Percentiles rank a stretch among this genome's conserved stretches.
phyloP scores from a whole-genome alignment of 371 early-diverging fungal species.

The Mucor indicus region DNA sequence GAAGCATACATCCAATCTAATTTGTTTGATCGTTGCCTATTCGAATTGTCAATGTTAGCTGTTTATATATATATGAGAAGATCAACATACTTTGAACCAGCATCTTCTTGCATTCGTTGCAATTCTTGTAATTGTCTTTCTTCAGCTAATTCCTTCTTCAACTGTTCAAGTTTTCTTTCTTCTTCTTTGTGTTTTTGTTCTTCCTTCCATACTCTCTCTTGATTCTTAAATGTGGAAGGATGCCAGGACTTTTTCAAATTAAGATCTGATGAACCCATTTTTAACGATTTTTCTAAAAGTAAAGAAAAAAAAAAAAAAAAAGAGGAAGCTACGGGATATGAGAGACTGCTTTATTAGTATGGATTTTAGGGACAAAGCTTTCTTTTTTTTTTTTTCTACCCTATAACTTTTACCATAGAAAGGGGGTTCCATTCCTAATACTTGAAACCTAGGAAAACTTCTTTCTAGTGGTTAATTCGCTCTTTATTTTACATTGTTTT shows the following conservation, averaged over 20 bases:
- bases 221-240: slow-evolving; percentile 87
- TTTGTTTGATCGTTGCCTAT: slow-evolving; percentile 67
- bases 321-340: not conserved
- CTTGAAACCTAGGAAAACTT: too few relatives aligned
- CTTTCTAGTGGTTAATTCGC: not conserved
- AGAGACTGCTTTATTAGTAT: not conserved
- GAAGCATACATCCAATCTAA: slow-evolving; percentile 97
- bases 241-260: slow-evolving; percentile 96
- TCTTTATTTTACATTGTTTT: not conserved
- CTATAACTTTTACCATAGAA: not conserved
- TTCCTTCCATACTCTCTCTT: slow-evolving; percentile 89
- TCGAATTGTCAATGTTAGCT: not conserved
- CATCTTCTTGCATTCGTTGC: slow-evolving; percentile 74
- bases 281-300: too few relatives aligned
- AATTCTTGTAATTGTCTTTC: slow-evolving; percentile 88
- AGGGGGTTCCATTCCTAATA: too few relatives aligned
- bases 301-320: too few relatives aligned
- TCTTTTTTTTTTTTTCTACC: not conserved
- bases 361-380: too few relatives aligned
- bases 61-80: not conserved
- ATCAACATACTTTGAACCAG: slow-evolving; percentile 57
- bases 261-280: slow-evolving; percentile 72
- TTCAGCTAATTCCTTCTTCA: slow-evolving; percentile 88
- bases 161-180: slow-evolving; percentile 81
- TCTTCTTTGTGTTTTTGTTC: slow-evolving; percentile 86